Base-by-base conservation (phyloP, 116 monocot genomes). In the Phalaenopsis hybrid region DNA sequence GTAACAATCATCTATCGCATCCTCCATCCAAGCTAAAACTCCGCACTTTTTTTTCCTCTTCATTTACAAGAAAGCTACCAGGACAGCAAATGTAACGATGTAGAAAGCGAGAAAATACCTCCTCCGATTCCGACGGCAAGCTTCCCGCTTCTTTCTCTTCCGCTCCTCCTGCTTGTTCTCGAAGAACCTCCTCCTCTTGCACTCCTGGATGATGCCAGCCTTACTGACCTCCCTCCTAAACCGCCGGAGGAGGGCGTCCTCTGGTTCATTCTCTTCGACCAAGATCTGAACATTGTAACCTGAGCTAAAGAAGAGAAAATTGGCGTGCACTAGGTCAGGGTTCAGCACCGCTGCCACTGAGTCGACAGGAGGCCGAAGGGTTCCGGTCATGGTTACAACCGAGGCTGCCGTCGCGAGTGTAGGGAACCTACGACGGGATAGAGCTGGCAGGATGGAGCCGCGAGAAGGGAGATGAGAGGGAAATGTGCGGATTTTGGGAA, bases 251-350 rank as follows among this genome's bases (percentile, higher is more conserved):
- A 92, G 86, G 8, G 74, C 82, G 48, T 97, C 96, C 79, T 92
- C 92, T 23, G 92, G 80, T 79, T 97, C 96, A 75, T 88, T 86
- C 59, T 97, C 96, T 25, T 85, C 92, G 8, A 94, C 92, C 4
- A 91, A 75, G 79, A 94, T 83, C 92, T 94, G 94, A 41, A 97
- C 96, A 79, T 97, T 97, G 84, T 91, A 97, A 1, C 91, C 89
- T 10, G 92, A 85, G 50, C 69, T 75, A 79, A 86, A 89, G 81
- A 59, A 85, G 75, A 88, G 68, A 72, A 82, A 78, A 57, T 86
- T 86, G 4, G 84, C 86, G 43, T 89, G 15, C 57, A 13, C 13
- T 3, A 80, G 41, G 6, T 83, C 85, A n/a, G 89, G 83, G 13
- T 83, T 44, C 34, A 69, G 78, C 58, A 44, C 58, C 50, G 63